Evolutionary conservation across 805 yeast genomes (phyloP), one percentile per base, ranked within the genome.

Genomic region (Vanderwaltozyma verrucispora): DNA sequence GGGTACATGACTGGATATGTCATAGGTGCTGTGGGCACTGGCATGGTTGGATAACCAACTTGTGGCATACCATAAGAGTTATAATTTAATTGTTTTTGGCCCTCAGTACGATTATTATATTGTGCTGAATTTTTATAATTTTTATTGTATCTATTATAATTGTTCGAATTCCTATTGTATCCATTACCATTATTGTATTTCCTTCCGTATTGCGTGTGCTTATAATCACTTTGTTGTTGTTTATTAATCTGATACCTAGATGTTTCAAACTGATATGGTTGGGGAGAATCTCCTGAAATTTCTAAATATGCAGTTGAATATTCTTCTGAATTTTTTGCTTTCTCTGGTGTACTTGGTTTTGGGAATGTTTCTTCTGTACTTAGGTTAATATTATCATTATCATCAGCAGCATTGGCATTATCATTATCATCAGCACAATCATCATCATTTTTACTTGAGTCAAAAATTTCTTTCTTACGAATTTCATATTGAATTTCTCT

Each of bases 401-500:
- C 51, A 1, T 41, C 47, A 17, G 40, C 38, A 32, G 52, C 54
- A 44, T 63, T 9, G 27, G 7, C 11, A 24, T 24, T 12, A 12
- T 24, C 13, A 10, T 13, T 19, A 4, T 9, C 27, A 10, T 9
- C n/a, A 4, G 9, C n/a, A 8, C 48, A 56, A 1, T 45, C 54
- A 8, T 49, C 51, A 6, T 57, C 58, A n/a, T 60, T 62, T 28
- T 49, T 54, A 1, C 41, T 46, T 16, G 42, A 40, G 33, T 54
- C 56, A 45, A 63, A 62, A 37, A 65, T 62, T 39, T 66, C 48
- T 39, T 68, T 60, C 40, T 71, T 59, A 2, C 60, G 59, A 35
- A 54, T 53, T 42, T 60, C 63, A 45, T 72, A 72, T 26, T 59
- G 47, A 29, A 62, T 65, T 45, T 69, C 74, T 41, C 65, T 65